Conservation (phyloP, 1,284 basidiomycete species). For the Schizophyllum amplum region DNA sequence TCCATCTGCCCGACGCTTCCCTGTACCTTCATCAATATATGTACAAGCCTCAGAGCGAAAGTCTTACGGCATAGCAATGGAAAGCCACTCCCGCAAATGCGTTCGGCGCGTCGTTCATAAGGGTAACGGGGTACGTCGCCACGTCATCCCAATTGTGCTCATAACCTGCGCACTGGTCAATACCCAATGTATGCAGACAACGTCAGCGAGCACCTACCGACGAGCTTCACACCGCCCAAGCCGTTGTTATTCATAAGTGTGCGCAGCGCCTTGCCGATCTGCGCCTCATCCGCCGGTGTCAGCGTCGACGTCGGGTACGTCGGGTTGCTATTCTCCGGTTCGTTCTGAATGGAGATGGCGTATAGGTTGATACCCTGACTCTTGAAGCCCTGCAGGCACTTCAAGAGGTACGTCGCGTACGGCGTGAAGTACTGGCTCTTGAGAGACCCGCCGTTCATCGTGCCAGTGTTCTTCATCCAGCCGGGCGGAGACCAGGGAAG, state of each 20-base stretch:
- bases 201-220: conserved; percentile 33
- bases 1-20: conserved; percentile 34
- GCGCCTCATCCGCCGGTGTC: too few species aligned
- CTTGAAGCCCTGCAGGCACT: conserved; percentile 47
- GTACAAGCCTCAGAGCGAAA: neutral
- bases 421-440: conserved; percentile 23
- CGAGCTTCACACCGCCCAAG: conserved; percentile 36
- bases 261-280: too few species aligned
- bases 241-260: conserved; percentile 35
- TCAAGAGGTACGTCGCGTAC: conserved; percentile 48
- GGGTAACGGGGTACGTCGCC: conserved; percentile 35
- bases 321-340: too few species aligned
- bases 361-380: too few species aligned
- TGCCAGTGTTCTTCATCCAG: conserved; percentile 45
- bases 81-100: conserved; percentile 43
- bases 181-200: conserved; percentile 43
- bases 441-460: conserved; percentile 42
- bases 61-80: conserved; percentile 38
- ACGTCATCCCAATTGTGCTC: too few species aligned
- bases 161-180: conserved; percentile 34
- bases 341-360: too few species aligned
- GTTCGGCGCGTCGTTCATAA: conserved; percentile 34
- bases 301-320: too few species aligned
- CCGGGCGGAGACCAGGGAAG: conserved; percentile 52
- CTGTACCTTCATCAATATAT: conserved; percentile 7